A percentile compares a stretch with the other conserved stretches of the same genome.
Conservation (phyloP, 768 basidiomycete species). For the Dictyophora rubrovolvata region DNA sequence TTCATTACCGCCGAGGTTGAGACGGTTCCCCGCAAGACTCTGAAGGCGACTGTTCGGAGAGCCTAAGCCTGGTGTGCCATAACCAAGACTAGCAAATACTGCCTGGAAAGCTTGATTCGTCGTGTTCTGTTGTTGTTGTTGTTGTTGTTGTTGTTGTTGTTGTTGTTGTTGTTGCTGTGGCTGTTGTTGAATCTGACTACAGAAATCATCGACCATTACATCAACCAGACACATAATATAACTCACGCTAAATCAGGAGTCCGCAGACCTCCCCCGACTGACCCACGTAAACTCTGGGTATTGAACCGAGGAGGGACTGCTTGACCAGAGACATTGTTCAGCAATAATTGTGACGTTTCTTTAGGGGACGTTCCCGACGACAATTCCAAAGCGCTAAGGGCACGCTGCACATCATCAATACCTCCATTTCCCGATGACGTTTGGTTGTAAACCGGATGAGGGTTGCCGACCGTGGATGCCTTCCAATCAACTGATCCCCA, state of each 20-base stretch:
- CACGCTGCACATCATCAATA: constrained; percentile 71
- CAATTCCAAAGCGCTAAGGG: constrained; percentile 60
- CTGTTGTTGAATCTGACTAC: neutral
- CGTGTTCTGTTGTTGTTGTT: constrained; percentile 5
- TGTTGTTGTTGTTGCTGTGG: constrained; percentile 3
- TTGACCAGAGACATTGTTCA: constrained; percentile 28
- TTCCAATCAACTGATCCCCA: constrained; percentile 3
- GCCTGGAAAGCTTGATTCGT: constrained; percentile 29
- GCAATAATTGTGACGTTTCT: constrained; percentile 1
- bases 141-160: constrained; percentile 6
- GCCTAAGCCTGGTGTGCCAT: constrained; percentile 31
- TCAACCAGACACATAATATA: neutral
- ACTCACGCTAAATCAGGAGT: constrained; percentile 4
- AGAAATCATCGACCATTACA: neutral
- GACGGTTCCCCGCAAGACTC: neutral
- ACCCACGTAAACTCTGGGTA: constrained; percentile 25
- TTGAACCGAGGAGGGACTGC: constrained; percentile 65
- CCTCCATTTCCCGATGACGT: constrained; percentile 18
- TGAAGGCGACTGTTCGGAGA: constrained; percentile 17
- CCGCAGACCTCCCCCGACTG: neutral
- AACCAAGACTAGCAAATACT: constrained; percentile 41
- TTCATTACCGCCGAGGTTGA: neutral
- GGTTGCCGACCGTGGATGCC: neutral
- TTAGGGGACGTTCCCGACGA: constrained; percentile 8
- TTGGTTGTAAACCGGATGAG: neutral